A percentile compares a stretch with the other conserved stretches of the same genome.
Evolutionary conservation across 495 filamentous ascomycete genomes (phyloP).

Genomic region (Letharia lupina): DNA sequence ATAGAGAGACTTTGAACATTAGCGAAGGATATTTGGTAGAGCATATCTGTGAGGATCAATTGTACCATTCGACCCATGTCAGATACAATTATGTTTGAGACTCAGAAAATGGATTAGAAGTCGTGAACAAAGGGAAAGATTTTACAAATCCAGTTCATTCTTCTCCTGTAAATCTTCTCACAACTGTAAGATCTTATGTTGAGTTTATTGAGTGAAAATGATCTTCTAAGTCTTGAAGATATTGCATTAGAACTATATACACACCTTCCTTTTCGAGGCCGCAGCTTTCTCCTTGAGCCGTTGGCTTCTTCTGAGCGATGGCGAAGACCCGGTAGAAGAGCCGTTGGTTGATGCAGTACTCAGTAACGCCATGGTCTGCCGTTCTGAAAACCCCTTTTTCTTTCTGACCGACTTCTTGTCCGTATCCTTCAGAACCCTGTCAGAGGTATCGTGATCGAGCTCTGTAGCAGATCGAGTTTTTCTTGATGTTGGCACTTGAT

Average conservation of each 20-base stretch:
- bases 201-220: no score
- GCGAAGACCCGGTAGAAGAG: neutral
- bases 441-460: neutral
- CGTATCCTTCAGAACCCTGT: neutral
- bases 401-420: neutral
- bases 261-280: neutral
- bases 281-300: neutral
- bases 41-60: no score
- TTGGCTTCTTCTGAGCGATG: neutral
- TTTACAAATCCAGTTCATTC: no score
- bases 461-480: neutral
- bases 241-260: no score
- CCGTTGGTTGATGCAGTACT: neutral
- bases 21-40: no score
- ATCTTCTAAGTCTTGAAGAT: no score
- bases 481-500: neutral
- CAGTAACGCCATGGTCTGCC: neutral
- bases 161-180: no score
- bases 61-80: no score
- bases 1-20: neutral
- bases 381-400: neutral
- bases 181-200: no score
- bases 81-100: no score
- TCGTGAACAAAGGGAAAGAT: neutral
- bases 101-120: no score